These are phyloP conservation scores for Seminavis robusta DNA, from an alignment of 108 stramenopile species.

Conservation along the genomic window DNA sequence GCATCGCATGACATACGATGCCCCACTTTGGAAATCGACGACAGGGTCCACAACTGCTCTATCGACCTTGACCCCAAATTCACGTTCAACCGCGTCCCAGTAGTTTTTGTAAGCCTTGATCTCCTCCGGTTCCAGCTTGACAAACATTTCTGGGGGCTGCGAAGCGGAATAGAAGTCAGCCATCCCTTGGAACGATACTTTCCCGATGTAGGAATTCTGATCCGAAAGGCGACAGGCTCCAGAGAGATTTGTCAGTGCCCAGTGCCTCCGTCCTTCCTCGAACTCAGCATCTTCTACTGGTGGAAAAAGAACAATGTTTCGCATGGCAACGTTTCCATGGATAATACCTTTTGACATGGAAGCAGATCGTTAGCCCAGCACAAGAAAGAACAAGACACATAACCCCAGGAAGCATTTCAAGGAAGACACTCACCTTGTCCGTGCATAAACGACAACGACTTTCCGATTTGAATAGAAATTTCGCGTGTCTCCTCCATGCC, in stretches of 20 bases:
- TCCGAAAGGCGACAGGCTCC: conserved; percentile 4
- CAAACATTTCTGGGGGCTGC: conserved; percentile 56
- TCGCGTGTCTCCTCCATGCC: conserved; percentile 16
- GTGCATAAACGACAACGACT: conserved; percentile 52
- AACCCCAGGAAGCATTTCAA: too few relatives aligned
- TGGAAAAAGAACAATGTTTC: conserved; percentile 21
- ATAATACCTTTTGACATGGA: too few relatives aligned
- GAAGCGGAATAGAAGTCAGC: conserved; percentile 38
- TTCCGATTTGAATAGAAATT: conserved; percentile 37
- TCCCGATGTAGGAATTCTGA: conserved; percentile 17
- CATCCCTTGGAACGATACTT: conserved; percentile 36
- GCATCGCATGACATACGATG: conserved; percentile 53
- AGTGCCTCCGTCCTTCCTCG: conserved; percentile 30
- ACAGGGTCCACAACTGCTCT: conserved; percentile 43
- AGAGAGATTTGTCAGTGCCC: conserved; percentile 43
- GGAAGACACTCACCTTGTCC: conserved; percentile 23
- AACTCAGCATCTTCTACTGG: conserved; percentile 10
- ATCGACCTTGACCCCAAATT: conserved; percentile 31
- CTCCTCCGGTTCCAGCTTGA: conserved; percentile 33
- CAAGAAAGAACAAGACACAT: too few relatives aligned
- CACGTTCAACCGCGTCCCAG: conserved; percentile 39
- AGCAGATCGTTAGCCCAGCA: too few relatives aligned
- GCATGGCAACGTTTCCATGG: conserved; percentile 40
- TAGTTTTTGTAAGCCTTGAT: conserved; percentile 32
- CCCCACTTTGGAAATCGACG: conserved; percentile 31